Base-by-base conservation (phyloP, 2,329 filamentous ascomycete species). In the Ophiosphaerella herpotricha region DNA sequence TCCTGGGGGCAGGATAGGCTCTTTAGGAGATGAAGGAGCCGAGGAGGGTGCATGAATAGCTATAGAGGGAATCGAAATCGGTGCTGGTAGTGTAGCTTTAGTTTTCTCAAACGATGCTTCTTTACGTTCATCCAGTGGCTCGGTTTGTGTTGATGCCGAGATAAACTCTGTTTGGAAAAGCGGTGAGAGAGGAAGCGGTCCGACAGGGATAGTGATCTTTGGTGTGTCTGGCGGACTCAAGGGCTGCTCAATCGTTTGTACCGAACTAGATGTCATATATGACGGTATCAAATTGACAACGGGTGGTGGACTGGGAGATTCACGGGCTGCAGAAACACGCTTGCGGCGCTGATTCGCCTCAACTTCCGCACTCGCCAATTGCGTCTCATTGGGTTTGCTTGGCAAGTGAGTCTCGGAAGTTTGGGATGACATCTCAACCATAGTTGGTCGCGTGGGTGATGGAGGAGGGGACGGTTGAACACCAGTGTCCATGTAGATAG, bases 1-100 rank as follows among this genome's bases (percentile, higher is more conserved):
- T 54, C 85, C 85, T 48, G 92, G 86, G 46, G 91, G 91, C 26
- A 96, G 86, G 46, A 96, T 83, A 43, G 87, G 86, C 58, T 87
- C 84, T 40, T 82, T 83, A 2, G 91, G 91, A 2, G 91, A 74
- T 4, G 86, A 80, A n/a, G 93, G 91, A 40, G 89, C 84, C 47
- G 91, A 96, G 3, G 82, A 85, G 0, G 94, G 93, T 29, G 94
- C 94, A 61, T 96, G 89, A 43, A 99, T 90, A 48, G 90, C 89
- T 67, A 99, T 99, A 63, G 87, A 89, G 0, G 93, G 93, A 54
- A 97, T 88, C 4, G 80, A 66, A 51, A 75, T 75, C 39, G 52
- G 74, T 74, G 73, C 8, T 72, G 74, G 55, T 59, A 66, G 40
- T 58, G 73, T 42, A 50, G 64, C 57, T 58, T 64, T 66, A 7